A percentile compares a stretch with the other conserved stretches of the same genome.
Evolutionary conservation across 1,284 basidiomycete species (phyloP).

Genomic region (Ustilago shanxiensis): DNA sequence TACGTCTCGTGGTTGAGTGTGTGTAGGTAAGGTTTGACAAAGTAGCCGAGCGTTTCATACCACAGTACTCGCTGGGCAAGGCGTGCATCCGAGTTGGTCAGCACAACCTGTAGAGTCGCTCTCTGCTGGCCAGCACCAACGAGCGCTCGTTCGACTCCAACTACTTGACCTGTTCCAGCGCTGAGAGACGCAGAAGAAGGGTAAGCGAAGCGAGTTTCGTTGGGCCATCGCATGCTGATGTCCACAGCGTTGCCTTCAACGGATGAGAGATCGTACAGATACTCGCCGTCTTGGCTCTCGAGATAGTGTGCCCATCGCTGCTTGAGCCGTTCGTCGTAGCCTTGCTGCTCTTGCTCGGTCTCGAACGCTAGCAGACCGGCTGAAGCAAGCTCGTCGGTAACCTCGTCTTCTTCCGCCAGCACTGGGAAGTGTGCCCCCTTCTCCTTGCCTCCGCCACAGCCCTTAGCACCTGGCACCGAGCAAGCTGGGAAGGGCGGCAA

Average conservation of each 20-base stretch:
- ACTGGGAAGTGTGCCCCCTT: slow-evolving; percentile 19
- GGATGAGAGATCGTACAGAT: slow-evolving; percentile 28
- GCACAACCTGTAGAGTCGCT: slow-evolving; percentile 79
- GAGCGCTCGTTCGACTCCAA: slow-evolving; percentile 80
- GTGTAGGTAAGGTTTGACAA: slow-evolving; percentile 88
- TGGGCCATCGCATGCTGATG: slow-evolving; percentile 70
- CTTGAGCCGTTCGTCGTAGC: slow-evolving; percentile 23
- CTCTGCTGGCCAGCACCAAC: slow-evolving; percentile 81
- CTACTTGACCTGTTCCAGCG: background rate
- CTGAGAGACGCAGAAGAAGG: slow-evolving; percentile 67
- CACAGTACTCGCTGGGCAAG: slow-evolving; percentile 77
- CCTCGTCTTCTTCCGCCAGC: slow-evolving; percentile 30
- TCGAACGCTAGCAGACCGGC: slow-evolving; percentile 27
- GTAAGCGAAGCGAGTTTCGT: slow-evolving; percentile 71
- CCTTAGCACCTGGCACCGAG: slow-evolving; percentile 12
- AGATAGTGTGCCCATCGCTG: slow-evolving; percentile 32
- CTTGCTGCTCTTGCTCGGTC: slow-evolving; percentile 30
- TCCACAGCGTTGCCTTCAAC: slow-evolving; percentile 26
- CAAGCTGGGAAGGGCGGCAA: slow-evolving; percentile 20
- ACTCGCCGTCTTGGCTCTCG: slow-evolving; percentile 27
- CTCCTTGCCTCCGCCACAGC: background rate
- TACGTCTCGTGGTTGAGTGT: slow-evolving; percentile 75
- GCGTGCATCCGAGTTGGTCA: slow-evolving; percentile 76
- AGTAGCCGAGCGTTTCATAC: slow-evolving; percentile 93
- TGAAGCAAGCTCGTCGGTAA: slow-evolving; percentile 33